Evolutionary conservation across 192 early-diverging fungal genomes (phyloP).

Genomic region (Coemansia javaensis): DNA sequence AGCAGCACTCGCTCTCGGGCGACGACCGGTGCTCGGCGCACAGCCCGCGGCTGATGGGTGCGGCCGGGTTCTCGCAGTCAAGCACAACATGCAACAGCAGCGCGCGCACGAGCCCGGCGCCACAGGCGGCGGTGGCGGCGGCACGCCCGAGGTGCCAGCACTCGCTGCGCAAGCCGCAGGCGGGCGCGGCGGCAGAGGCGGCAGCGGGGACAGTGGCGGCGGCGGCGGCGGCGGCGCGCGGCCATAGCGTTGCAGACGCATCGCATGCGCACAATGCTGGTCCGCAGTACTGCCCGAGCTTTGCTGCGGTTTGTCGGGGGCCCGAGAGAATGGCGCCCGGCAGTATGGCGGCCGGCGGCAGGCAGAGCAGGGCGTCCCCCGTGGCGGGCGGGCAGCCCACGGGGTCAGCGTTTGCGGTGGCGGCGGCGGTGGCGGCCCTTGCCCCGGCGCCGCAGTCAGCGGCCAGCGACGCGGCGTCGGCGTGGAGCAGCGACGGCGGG

Average conservation of each 20-base stretch:
- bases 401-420: too few species aligned
- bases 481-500: neutral
- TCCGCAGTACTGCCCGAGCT: too few species aligned
- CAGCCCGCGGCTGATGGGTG: slow-evolving; percentile 2
- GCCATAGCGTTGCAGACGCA: neutral
- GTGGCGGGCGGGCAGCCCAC: too few species aligned
- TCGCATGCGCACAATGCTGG: too few species aligned
- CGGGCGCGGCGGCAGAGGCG: slow-evolving; percentile 7
- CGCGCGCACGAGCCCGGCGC: slow-evolving; percentile 24
- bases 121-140: slow-evolving; percentile 1
- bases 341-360: too few species aligned
- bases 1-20: slow-evolving; percentile 2
- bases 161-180: slow-evolving; percentile 4
- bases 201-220: neutral
- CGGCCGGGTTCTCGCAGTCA: slow-evolving; percentile 18
- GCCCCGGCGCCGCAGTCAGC: too few species aligned
- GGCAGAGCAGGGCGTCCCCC: too few species aligned
- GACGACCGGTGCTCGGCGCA: neutral
- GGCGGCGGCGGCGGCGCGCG: neutral
- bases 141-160: too few species aligned
- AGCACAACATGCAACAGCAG: slow-evolving; percentile 20
- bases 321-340: too few species aligned
- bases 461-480: too few species aligned
- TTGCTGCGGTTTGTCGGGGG: too few species aligned
- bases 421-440: too few species aligned